Base-by-base conservation (phyloP, 2,329 filamentous ascomycete species). In the Sclerotiophoma versabilis region DNA sequence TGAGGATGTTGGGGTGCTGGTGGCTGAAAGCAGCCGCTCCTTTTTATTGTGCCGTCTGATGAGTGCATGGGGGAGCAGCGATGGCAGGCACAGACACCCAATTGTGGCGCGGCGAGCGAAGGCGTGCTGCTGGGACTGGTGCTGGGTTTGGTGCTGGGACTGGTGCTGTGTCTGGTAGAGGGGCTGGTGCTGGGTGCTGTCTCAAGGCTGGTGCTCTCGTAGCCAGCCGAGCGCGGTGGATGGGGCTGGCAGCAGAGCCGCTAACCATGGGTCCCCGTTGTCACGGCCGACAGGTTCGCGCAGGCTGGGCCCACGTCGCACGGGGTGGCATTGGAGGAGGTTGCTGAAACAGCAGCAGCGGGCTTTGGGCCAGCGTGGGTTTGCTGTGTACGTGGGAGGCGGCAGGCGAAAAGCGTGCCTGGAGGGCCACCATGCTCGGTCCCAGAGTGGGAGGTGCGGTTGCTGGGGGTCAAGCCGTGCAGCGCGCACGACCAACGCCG, bases 1-100 rank as follows among this genome's bases (percentile, higher is more conserved):
- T 17, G 15, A 42, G 41, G 26, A 17, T 42, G 27, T 50, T 56
- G 55, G 62, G 52, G 32, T 23, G 6, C n/a, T 15, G 38, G 33
- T 43, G 37, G 58, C 61, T 58, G 57, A 51, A 60, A 57, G 48
- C 49, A 59, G 58, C 50, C 17, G 48, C 44, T 44, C 50, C 30
- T 38, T 47, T 34, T 48, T n/a, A n/a, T n/a, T n/a, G n/a, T n/a
- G 43, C 45, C n/a, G 36, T 20, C 6, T 8, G 26, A 32, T 39
- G 9, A 36, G 12, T n/a, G 23, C 37, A 27, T 25, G 15, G 22
- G n/a, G n/a, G 22, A 7, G 23, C 25, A 23, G n/a, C 36, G 19
- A 27, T 29, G 46, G 46, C 34, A 46, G 32, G 17, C 37, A 14
- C n/a, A n/a, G n/a, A n/a, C 23, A 41, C 27, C 42, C 43, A 42